phyloP scores from a whole-genome alignment of 179 eudicot species.

The Carnegiea gigantea region DNA sequence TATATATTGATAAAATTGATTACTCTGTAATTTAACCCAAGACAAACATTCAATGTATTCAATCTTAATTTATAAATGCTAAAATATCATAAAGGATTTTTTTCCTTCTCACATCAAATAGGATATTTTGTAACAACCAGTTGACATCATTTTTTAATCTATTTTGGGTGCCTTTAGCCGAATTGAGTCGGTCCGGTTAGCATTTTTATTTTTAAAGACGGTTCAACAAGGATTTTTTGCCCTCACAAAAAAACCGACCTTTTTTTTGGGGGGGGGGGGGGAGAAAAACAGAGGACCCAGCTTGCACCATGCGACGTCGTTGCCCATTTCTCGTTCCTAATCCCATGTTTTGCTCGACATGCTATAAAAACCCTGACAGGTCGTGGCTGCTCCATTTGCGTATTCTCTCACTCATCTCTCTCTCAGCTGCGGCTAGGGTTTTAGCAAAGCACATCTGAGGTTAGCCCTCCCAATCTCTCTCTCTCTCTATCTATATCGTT shows the following conservation, averaged over 20 bases:
- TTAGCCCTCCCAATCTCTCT: neutral
- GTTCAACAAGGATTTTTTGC: neutral
- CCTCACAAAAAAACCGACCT: neutral
- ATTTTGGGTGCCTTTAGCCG: too few relatives aligned
- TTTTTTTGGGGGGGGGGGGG: too few relatives aligned
- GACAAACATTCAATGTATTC: too few relatives aligned
- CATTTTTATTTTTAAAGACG: neutral
- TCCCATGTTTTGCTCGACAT: neutral
- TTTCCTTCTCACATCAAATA: too few relatives aligned
- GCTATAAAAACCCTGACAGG: neutral
- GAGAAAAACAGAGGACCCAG: neutral
- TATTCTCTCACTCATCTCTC: neutral
- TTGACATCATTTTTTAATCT: neutral
- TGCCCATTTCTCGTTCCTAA: neutral
- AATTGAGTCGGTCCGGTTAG: too few relatives aligned
- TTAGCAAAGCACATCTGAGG: neutral
- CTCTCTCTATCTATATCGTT: neutral
- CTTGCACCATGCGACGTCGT: neutral
- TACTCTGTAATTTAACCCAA: too few relatives aligned
- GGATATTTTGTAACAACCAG: too few relatives aligned
- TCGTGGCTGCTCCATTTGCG: too few relatives aligned
- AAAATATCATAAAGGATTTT: neutral
- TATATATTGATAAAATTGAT: too few relatives aligned
- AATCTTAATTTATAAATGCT: too few relatives aligned
- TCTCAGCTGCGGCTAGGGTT: conserved; percentile 5